These are phyloP conservation scores for Corniculantispora saksenae DNA, from an alignment of 2,329 filamentous ascomycete genomes.

Conservation along the genomic window DNA sequence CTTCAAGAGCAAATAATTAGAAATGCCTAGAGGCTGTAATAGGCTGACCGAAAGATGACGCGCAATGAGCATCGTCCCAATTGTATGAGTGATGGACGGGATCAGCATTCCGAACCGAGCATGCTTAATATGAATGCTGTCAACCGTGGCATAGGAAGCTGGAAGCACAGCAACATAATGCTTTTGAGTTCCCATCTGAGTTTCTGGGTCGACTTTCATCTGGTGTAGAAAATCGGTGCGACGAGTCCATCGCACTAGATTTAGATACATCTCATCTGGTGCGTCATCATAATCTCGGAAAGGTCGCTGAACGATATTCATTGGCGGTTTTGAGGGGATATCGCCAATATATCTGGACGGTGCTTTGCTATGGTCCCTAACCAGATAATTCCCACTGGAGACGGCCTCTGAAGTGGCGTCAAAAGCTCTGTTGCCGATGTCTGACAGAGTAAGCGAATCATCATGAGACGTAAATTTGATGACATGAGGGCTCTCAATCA, in stretches of 20 bases:
- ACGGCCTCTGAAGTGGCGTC: conserved; percentile 26
- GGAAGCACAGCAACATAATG: conserved; percentile 48
- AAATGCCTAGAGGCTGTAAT: conserved; percentile 48
- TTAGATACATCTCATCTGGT: conserved; percentile 52
- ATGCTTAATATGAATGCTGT: conserved; percentile 46
- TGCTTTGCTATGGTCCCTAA: conserved; percentile 38
- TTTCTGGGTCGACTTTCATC: conserved; percentile 18
- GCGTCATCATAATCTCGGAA: conserved; percentile 40
- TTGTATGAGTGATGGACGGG: conserved; percentile 70
- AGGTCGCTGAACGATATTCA: conserved; percentile 39
- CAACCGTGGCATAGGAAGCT: conserved; percentile 48
- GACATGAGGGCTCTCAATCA: conserved; percentile 42
- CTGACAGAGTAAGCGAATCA: conserved; percentile 28
- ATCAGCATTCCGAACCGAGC: conserved; percentile 62
- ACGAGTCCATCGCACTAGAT: conserved; percentile 51
- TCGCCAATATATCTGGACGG: conserved; percentile 46
- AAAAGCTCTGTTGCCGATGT: conserved; percentile 35
- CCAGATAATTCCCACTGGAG: conserved; percentile 32
- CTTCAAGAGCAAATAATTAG: conserved; percentile 56
- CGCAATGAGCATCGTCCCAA: conserved; percentile 67
- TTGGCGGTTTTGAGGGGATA: conserved; percentile 46
- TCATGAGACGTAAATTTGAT: conserved; percentile 41
- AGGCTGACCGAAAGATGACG: conserved; percentile 50
- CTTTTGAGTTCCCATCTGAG: conserved; percentile 37
- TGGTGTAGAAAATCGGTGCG: conserved; percentile 61